Conservation (phyloP, 192 early-diverging fungal genomes). For the Chytriomyces hyalinus region DNA sequence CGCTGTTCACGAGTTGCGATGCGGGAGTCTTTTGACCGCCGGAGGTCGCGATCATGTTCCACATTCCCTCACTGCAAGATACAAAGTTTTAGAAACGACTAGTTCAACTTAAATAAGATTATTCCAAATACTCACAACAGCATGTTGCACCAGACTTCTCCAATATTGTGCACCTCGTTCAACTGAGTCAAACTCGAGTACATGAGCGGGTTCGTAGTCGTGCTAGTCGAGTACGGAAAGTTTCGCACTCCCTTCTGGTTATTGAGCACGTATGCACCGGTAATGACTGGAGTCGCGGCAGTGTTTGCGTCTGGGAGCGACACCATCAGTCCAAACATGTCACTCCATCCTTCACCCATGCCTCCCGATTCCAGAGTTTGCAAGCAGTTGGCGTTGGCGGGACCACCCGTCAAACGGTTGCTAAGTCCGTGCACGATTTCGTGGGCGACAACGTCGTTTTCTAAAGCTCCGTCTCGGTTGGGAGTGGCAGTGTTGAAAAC, state of each 20-base stretch:
- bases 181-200: conserved; percentile 5
- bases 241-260: conserved; percentile 12
- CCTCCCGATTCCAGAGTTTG: conserved; percentile 59
- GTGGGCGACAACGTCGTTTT: conserved; percentile 61
- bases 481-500: conserved; percentile 48
- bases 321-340: conserved; percentile 53
- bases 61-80: no score
- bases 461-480: conserved; percentile 64
- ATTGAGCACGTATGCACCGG: conserved; percentile 7
- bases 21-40: conserved; percentile 26
- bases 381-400: conserved; percentile 66
- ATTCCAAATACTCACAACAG: conserved; percentile 73
- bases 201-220: conserved; percentile 53
- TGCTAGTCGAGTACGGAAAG: conserved; percentile 38
- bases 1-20: conserved; percentile 36
- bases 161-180: conserved; percentile 63
- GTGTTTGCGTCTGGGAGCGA: conserved; percentile 44
- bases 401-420: conserved; percentile 72
- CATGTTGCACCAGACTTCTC: conserved; percentile 69
- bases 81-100: no score
- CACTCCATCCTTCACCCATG: conserved; percentile 73
- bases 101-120: no score
- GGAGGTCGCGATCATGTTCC: conserved; percentile 45
- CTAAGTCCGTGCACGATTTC: conserved; percentile 69
- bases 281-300: conserved; percentile 47